Evolutionary conservation across 2,329 filamentous ascomycete genomes (phyloP).

Genomic region (Madurella mycetomatis): DNA sequence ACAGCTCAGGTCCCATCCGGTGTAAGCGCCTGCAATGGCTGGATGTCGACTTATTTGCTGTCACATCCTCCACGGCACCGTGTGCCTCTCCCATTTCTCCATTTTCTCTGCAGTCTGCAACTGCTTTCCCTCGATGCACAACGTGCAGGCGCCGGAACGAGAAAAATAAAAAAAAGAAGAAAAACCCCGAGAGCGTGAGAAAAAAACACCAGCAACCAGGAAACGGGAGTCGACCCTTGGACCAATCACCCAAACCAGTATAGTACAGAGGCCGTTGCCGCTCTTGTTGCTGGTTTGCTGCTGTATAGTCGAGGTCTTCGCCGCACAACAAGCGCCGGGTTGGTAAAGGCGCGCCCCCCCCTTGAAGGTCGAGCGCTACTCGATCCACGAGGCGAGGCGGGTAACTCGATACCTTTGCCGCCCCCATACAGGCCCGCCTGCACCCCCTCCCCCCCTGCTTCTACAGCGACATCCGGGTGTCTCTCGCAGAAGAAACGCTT

Average conservation of each 20-base stretch:
- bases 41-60: constrained; percentile 37
- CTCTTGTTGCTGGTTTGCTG: not conserved
- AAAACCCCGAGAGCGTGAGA: not conserved
- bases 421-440: constrained; percentile 28
- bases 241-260: constrained; percentile 8
- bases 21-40: constrained; percentile 42
- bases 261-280: not conserved
- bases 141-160: constrained; percentile 13
- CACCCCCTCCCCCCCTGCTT: constrained; percentile 25
- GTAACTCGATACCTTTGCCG: constrained; percentile 28
- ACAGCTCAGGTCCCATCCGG: constrained; percentile 35
- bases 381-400: constrained; percentile 21
- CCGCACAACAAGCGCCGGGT: constrained; percentile 37
- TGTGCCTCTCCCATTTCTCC: constrained; percentile 15
- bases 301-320: constrained; percentile 18
- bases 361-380: constrained; percentile 2
- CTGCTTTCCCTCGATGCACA: constrained; percentile 8
- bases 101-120: constrained; percentile 16
- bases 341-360: constrained; percentile 9
- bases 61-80: constrained; percentile 31
- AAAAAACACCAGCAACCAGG: constrained; percentile 4
- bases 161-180: constrained; percentile 2
- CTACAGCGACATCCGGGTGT: constrained; percentile 25
- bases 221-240: not conserved
- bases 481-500: constrained; percentile 15